Evolutionary conservation across 805 yeast genomes (phyloP), one percentile per base, ranked within the genome.

Genomic region (Barnettozyma sucrosica): DNA sequence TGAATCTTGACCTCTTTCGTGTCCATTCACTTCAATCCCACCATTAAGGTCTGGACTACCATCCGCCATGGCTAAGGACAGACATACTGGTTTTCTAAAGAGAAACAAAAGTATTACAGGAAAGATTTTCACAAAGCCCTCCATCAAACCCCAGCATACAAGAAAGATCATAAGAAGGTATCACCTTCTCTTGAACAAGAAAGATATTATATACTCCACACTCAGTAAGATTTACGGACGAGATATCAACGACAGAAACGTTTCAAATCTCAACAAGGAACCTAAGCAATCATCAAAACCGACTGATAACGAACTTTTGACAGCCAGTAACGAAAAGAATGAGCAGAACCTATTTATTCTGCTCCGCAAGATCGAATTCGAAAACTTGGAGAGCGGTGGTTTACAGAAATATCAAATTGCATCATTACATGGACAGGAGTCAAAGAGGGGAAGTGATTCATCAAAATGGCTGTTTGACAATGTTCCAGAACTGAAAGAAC

Each of bases 381-480:
- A 86, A 58, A 74, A 85, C 4, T 69, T 69, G 8, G 72, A 68
- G 37, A 69, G 81, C 38, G 97, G 97, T 0, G 97, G 97, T 0
- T 63, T 92, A 2, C 74, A 79, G 43, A 77, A 78, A 10, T 92
- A 92, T 62, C 99, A 92, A 59, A 65, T 73, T 19, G 98, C 98
- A 0, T 87, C 96, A 2, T 76, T 85, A 1, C 79, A 80, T 44
- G 99, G 99, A 0, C 99, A 92, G 58, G 77, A 79, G 49, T 62
- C 65, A 0, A 73, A 74, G 41, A 64, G 98, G 52, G 98, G 99
- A 0, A 96, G 97, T 2, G 99, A 92, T 61, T 88, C 97, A 0
- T 89, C 96, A 2, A 86, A 83, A 55, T 71, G 81, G 57, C 67
- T 92, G 40, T 74, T 88, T n/a, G 77, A 80, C 47, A 88, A 95